Evolutionary conservation across 2,329 filamentous ascomycete genomes (phyloP), one percentile per base, ranked within the genome.

Genomic region (Arthrinium puccinioides): DNA sequence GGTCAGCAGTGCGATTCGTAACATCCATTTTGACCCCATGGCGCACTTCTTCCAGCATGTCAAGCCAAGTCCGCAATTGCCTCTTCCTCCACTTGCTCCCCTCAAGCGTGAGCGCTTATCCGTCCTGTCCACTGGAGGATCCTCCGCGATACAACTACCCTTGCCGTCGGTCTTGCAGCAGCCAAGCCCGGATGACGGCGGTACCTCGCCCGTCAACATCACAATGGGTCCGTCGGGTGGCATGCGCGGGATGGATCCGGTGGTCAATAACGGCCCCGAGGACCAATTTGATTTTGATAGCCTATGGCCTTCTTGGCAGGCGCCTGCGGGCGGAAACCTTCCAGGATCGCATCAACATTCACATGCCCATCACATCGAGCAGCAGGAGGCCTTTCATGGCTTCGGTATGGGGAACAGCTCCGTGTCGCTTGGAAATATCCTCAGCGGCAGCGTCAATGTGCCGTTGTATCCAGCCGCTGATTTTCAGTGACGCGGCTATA

Each of bases 281-380:
- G 44, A 52, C 5, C 59, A 61, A 37, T 55, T 64, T 31, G 54
- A 62, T 28, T 60, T 64, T 34, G 59, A 63, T 28, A 53, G 46
- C 36, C 40, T 64, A 19, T 64, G 60, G 59, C 24, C 33, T 10
- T 44, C 44, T 14, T 51, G 48, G 46, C 28, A 38, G 10, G 18
- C 37, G 13, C n/a, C 38, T 10, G 28, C 20, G 9, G 11, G 16
- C 32, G 21, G 16, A 32, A 21, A 38, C 32, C 14, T 29, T 31
- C 26, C 39, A 23, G 21, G 19, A 15, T 32, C 28, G 18, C n/a
- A 24, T 4, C 33, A 36, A n/a, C 25, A 40, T 43, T 38, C 38
- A 32, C 15, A 32, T 45, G 9, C 27, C 32, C 6, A 41, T 28
- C 9, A 32, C 36, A 21, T 47, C 19, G 45, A 49, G 21, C 36